Evolutionary conservation across 768 basidiomycete genomes (phyloP).

Genomic region (Piloderma croceum): DNA sequence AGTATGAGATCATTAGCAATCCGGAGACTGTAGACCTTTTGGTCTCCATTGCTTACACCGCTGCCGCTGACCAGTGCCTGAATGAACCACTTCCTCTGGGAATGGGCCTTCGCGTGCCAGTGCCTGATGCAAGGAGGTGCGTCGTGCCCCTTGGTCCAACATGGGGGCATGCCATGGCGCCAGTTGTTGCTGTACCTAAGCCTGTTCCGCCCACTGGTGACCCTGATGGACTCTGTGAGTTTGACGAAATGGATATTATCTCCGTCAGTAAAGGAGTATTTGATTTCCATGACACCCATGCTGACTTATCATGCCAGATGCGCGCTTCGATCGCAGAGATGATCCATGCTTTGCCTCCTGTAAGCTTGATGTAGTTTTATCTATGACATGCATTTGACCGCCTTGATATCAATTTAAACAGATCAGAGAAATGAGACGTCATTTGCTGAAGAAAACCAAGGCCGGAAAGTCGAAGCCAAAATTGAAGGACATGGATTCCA

Average conservation of each 20-base stretch:
- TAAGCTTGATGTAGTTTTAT: constrained; percentile 14
- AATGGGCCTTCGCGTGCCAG: constrained; percentile 50
- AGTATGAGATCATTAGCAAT: constrained; percentile 71
- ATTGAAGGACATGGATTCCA: constrained; percentile 44
- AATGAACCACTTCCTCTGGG: constrained; percentile 58
- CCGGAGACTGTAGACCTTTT: constrained; percentile 62
- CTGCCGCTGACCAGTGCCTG: constrained; percentile 48
- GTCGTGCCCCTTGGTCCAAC: too few relatives aligned
- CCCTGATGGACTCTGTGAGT: constrained; percentile 42
- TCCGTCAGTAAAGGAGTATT: constrained; percentile 32
- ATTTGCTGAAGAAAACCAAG: constrained; percentile 47
- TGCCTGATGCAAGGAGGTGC: too few relatives aligned
- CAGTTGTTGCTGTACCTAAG: background rate
- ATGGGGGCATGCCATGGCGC: too few relatives aligned
- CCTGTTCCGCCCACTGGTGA: constrained; percentile 4
- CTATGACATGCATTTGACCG: background rate
- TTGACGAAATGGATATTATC: constrained; percentile 38
- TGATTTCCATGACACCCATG: background rate
- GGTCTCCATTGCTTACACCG: constrained; percentile 54
- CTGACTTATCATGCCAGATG: constrained; percentile 33
- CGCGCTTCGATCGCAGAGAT: constrained; percentile 37
- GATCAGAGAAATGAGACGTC: constrained; percentile 52
- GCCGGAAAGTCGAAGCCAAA: constrained; percentile 49
- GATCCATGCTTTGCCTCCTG: constrained; percentile 45
- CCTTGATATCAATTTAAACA: constrained; percentile 21